These are phyloP conservation scores for Elongisporangium senticosum DNA, from an alignment of 352 stramenopile genomes.

Conservation along the genomic window DNA sequence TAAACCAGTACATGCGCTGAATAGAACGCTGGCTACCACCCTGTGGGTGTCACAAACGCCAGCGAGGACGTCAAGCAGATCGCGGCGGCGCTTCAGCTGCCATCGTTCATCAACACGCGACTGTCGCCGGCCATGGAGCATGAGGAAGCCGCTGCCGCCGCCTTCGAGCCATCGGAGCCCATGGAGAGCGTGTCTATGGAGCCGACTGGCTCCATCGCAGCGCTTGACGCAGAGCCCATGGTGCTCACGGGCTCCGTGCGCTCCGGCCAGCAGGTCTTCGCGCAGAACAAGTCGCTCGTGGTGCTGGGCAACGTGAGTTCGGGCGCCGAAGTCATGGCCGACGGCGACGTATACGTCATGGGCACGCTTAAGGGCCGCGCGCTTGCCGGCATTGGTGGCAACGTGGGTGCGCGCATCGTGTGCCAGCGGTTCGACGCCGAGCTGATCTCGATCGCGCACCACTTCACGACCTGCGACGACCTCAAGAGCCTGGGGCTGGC, in stretches of 20 bases:
- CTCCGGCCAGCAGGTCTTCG: slow-evolving; percentile 86
- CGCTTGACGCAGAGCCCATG: slow-evolving; percentile 27
- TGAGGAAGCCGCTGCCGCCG: not conserved
- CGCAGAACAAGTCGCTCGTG: slow-evolving; percentile 74
- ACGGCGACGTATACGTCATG: slow-evolving; percentile 82
- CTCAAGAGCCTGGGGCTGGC: slow-evolving; percentile 32
- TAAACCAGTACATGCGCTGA: not conserved
- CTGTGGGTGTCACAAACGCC: slow-evolving; percentile 78
- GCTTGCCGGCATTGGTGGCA: slow-evolving; percentile 79
- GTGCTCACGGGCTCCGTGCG: slow-evolving; percentile 70
- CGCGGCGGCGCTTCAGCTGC: slow-evolving; percentile 50
- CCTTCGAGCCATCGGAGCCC: not conserved
- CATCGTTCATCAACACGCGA: slow-evolving; percentile 74
- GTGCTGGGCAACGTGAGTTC: slow-evolving; percentile 85
- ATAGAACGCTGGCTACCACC: slow-evolving; percentile 51
- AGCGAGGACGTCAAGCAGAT: slow-evolving; percentile 80
- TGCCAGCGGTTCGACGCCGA: slow-evolving; percentile 85
- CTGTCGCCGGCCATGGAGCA: slow-evolving; percentile 22
- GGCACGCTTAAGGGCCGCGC: slow-evolving; percentile 79
- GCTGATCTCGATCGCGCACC: slow-evolving; percentile 86
- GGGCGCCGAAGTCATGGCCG: slow-evolving; percentile 81
- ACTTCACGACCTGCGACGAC: slow-evolving; percentile 87
- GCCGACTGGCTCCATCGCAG: not conserved
- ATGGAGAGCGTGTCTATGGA: slow-evolving; percentile 3
- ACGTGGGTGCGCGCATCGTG: slow-evolving; percentile 55